Conservation (phyloP, 345 rosid species). For the Nasturtium officinale region DNA sequence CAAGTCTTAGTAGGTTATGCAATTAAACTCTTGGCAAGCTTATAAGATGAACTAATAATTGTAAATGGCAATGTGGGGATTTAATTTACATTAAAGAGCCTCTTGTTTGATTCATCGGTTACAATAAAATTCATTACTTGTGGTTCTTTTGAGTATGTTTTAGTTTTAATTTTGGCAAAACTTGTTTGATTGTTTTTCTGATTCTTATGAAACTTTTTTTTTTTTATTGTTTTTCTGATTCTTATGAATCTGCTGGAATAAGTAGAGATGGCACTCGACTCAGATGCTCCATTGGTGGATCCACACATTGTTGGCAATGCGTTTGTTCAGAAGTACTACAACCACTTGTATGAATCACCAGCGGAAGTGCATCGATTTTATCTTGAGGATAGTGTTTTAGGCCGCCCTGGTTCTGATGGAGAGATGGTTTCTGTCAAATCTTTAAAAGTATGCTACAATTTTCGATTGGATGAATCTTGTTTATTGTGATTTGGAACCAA, state of each 20-base stretch:
- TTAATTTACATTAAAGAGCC: neutral
- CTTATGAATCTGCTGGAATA: constrained; percentile 12
- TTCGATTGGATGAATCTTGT: constrained; percentile 4
- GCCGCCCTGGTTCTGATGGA: constrained; percentile 66
- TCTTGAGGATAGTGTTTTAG: constrained; percentile 63
- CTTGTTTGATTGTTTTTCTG: constrained; percentile 8
- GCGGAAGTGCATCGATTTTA: constrained; percentile 61
- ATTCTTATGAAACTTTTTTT: neutral
- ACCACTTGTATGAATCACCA: constrained; percentile 52
- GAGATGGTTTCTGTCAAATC: constrained; percentile 64
- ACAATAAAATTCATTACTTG: neutral
- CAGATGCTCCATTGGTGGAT: constrained; percentile 47
- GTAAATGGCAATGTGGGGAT: neutral
- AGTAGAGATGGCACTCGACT: constrained; percentile 55
- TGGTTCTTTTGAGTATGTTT: neutral
- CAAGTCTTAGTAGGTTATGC: constrained; percentile 3
- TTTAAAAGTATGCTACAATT: constrained; percentile 48
- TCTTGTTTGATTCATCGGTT: neutral
- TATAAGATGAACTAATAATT: neutral
- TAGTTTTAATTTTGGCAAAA: neutral
- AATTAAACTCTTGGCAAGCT: neutral
- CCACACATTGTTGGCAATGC: constrained; percentile 66
- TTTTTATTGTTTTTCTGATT: constrained; percentile 4
- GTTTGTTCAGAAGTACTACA: constrained; percentile 71
- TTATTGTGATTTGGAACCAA: neutral